phyloP scores from a whole-genome alignment of 2,329 filamentous ascomycete species.

The Sporothrix variecibatus region DNA sequence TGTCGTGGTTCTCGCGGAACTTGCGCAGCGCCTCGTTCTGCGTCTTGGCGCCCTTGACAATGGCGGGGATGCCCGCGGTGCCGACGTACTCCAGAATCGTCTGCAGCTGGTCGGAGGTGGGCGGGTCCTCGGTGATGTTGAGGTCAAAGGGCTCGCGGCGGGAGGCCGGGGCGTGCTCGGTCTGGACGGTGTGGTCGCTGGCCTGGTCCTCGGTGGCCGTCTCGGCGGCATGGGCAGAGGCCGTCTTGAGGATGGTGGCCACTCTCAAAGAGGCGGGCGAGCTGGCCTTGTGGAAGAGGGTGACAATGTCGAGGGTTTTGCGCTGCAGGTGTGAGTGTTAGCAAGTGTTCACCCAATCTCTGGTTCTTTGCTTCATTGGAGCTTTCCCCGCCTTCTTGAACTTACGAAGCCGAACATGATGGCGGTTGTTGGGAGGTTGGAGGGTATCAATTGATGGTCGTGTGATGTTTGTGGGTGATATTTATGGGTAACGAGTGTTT shows the following conservation, averaged over 20 bases:
- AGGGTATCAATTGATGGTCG: neutral
- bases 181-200: constrained; percentile 64
- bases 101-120: constrained; percentile 57
- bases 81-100: constrained; percentile 57
- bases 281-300: constrained; percentile 88
- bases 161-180: constrained; percentile 43
- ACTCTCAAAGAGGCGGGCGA: constrained; percentile 72
- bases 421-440: constrained; percentile 15
- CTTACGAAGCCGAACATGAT: constrained; percentile 31
- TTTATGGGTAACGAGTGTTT: neutral
- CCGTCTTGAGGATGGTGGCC: constrained; percentile 76
- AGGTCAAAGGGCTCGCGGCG: constrained; percentile 75
- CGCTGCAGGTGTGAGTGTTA: constrained; percentile 48
- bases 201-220: constrained; percentile 75
- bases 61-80: constrained; percentile 54
- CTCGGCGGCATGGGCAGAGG: constrained; percentile 67
- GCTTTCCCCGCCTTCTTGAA: neutral
- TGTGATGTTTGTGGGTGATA: too few relatives aligned
- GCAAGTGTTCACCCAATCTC: neutral
- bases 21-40: constrained; percentile 77
- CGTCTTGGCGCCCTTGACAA: constrained; percentile 74
- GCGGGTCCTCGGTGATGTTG: constrained; percentile 50
- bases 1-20: constrained; percentile 68
- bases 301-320: constrained; percentile 87
- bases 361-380: too few relatives aligned